Conservation (phyloP, 768 basidiomycete species). For the Boletales sp. region DNA sequence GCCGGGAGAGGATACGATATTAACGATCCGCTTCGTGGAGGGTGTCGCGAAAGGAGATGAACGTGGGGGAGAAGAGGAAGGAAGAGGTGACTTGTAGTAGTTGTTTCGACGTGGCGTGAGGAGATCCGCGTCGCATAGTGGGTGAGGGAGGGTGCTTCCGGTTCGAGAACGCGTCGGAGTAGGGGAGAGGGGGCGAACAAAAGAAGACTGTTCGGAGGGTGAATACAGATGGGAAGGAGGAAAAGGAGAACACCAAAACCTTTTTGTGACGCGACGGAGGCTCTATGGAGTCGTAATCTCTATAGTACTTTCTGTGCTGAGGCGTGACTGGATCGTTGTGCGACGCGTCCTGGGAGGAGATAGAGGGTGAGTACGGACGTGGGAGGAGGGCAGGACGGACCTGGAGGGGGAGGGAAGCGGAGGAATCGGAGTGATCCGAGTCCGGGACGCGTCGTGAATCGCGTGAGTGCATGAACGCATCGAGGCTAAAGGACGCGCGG, state of each 20-base stretch:
- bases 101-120: constrained; percentile 48
- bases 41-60: constrained; percentile 67
- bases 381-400: constrained; percentile 32
- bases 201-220: constrained; percentile 14
- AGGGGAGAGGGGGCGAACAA: constrained; percentile 42
- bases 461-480: constrained; percentile 54
- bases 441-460: constrained; percentile 42
- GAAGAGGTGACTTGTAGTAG: constrained; percentile 47
- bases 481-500: constrained; percentile 42
- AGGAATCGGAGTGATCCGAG: constrained; percentile 30
- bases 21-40: constrained; percentile 49
- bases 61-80: constrained; percentile 57
- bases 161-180: constrained; percentile 38
- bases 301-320: constrained; percentile 59
- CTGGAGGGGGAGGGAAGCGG: constrained; percentile 26
- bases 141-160: constrained; percentile 26
- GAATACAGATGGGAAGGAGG: neutral
- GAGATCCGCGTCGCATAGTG: constrained; percentile 37
- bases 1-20: constrained; percentile 82
- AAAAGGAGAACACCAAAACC: constrained; percentile 8
- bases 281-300: constrained; percentile 35
- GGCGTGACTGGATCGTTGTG: constrained; percentile 47
- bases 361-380: constrained; percentile 19
- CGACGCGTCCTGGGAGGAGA: constrained; percentile 18
- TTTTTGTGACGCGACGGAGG: constrained; percentile 31